These are phyloP conservation scores for Bacterosira constricta DNA, from an alignment of 108 stramenopile species.

Conservation along the genomic window DNA sequence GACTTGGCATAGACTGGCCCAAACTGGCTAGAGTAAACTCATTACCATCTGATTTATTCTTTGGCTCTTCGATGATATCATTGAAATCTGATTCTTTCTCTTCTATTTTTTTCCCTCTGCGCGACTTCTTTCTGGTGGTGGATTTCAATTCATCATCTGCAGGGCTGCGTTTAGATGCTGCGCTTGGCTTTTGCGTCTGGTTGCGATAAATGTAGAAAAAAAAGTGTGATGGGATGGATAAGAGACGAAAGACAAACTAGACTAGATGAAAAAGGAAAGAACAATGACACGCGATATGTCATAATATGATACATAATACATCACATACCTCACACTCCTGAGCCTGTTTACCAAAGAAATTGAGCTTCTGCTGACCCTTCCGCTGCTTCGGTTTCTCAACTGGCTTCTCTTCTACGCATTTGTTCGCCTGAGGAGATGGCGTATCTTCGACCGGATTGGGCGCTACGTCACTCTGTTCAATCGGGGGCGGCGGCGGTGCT, in stretches of 20 bases:
- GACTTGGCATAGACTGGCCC: conserved; percentile 41
- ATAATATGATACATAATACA: background rate
- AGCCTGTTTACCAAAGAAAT: conserved; percentile 15
- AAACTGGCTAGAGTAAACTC: conserved; percentile 10
- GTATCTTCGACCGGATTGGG: conserved; percentile 32
- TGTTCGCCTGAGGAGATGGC: conserved; percentile 18
- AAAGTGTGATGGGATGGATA: background rate
- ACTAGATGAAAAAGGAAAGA: background rate
- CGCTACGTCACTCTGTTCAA: background rate
- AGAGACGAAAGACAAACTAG: background rate
- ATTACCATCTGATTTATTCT: background rate
- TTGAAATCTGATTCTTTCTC: background rate
- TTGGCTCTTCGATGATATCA: conserved; percentile 14
- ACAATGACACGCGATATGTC: no score
- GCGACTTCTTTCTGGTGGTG: conserved; percentile 5
- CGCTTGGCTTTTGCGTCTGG: background rate
- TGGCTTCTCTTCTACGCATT: no score
- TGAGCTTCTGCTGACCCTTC: conserved; percentile 34
- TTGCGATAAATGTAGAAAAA: background rate
- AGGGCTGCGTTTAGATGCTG: background rate
- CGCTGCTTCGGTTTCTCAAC: background rate
- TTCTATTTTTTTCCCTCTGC: background rate
- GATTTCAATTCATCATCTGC: background rate
- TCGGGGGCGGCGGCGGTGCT: background rate
- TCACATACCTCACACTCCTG: background rate